Evolutionary conservation across 192 early-diverging fungal species (phyloP), one percentile per base, ranked within the genome.

Genomic region (Gigaspora rosea): DNA sequence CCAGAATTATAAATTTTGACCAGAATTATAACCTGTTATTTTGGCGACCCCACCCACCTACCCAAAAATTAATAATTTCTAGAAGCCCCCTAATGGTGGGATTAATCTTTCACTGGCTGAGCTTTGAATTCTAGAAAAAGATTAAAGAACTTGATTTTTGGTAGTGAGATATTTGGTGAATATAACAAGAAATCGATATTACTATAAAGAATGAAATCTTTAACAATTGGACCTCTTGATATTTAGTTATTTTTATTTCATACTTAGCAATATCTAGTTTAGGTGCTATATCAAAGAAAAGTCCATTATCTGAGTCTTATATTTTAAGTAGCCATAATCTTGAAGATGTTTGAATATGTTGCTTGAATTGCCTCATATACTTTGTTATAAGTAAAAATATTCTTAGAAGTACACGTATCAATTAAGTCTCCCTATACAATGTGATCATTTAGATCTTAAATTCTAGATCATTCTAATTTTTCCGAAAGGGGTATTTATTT

Each of bases 291-390:
- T 69, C 46, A 22, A 49, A 69, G 67, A 49, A 69, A 49, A 69
- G 46, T 1, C 18, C 7, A 69, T 47, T 47, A 69, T 49, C 27
- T 27, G 48, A 47, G 20, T 69, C n/a, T 69, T 69, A 1, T 6
- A 69, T 69, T 69, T 69, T 69, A 49, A 69, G 41, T 49, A 69
- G 2, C 36, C n/a, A 69, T 69, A 69, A 69, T 51, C n/a, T 69
- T 51, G 36, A 50, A 69, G 48, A n/a, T 69, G 18, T 69, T 47
- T 69, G 67, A 8, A 69, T 69, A 69, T 3, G 36, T 41, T 41
- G 36, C 36, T 41, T 41, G 36, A 3, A 69, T 69, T 47, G 41
- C 67, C 20, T 69, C 46, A 49, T 69, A 69, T n/a, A 69, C 41
- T 48, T 15, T 0, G 18, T 49, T 69, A 47, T 18, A 22, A 49